phyloP scores from a whole-genome alignment of 495 filamentous ascomycete species.

The Lasiosphaeriaceae sp. region DNA sequence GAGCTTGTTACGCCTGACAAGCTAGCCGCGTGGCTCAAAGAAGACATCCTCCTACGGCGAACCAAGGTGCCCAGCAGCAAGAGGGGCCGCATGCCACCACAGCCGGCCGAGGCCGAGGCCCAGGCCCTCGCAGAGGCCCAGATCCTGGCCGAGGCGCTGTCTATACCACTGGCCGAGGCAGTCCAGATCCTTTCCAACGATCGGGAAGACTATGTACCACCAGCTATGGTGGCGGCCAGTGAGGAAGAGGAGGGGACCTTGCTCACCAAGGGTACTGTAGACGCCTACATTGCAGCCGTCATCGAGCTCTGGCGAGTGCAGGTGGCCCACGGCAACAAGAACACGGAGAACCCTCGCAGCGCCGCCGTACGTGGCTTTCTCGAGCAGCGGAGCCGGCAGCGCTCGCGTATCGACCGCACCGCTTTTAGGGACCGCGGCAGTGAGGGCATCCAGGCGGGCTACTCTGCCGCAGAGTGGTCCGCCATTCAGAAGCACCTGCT shows the following conservation, averaged over 20 bases:
- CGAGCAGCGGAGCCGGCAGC: slow-evolving; percentile 2
- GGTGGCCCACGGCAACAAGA: slow-evolving; percentile 2
- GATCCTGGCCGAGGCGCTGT: neutral
- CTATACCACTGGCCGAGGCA: neutral
- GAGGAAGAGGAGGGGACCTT: neutral
- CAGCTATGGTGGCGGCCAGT: neutral
- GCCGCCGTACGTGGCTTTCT: slow-evolving; percentile 1
- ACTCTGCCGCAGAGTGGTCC: slow-evolving; percentile 1
- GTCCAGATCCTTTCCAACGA: slow-evolving; percentile 2
- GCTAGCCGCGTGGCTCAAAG: slow-evolving; percentile 1
- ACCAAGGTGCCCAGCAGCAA: neutral
- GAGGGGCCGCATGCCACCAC: neutral
- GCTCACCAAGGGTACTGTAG: neutral
- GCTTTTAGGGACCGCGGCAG: slow-evolving; percentile 1
- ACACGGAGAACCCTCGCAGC: slow-evolving; percentile 1
- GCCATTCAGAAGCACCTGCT: slow-evolving; percentile 4
- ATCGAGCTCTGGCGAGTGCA: slow-evolving; percentile 1
- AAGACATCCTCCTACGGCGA: neutral
- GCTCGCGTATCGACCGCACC: slow-evolving; percentile 2
- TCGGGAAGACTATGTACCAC: neutral
- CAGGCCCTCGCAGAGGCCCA: neutral
- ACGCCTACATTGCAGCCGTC: slow-evolving; percentile 1
- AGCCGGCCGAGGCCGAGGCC: neutral
- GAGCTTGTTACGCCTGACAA: too few species aligned
- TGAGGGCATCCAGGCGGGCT: slow-evolving; percentile 2